A percentile compares a stretch with the other conserved stretches of the same genome.
Evolutionary conservation across 257 asterid species (phyloP).

Genomic region (Ophiorrhiza pumila): DNA sequence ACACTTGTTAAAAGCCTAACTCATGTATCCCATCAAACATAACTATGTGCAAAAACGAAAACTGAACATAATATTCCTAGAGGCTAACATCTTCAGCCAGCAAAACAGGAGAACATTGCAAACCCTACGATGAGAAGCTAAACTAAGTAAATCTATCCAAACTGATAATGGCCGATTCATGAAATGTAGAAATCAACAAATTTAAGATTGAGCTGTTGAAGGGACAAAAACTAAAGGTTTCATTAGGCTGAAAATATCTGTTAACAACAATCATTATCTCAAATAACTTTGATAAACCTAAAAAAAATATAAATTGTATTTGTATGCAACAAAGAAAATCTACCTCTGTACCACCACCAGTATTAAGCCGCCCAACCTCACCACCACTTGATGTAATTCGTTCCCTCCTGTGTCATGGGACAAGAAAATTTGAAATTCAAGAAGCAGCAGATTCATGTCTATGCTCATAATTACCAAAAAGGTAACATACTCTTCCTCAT

Average conservation of each 20-base stretch:
- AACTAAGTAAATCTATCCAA: background rate
- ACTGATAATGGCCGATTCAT: background rate
- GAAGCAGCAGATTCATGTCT: constrained; percentile 5
- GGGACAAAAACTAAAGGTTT: background rate
- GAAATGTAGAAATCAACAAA: background rate
- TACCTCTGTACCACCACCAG: constrained; percentile 99
- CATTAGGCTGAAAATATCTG: background rate
- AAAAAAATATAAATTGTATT: background rate
- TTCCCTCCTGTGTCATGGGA: constrained; percentile 64
- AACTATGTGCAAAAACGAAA: background rate
- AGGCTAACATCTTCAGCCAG: background rate
- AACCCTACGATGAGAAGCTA: background rate
- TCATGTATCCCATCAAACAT: background rate
- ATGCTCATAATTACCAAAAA: constrained; percentile 9
- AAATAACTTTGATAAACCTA: background rate
- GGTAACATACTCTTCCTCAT: constrained; percentile 86
- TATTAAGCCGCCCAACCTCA: constrained; percentile 94
- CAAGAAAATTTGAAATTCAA: constrained; percentile 21
- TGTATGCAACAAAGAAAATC: constrained; percentile 5
- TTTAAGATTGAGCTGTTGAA: background rate
- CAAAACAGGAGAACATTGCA: background rate
- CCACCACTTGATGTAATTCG: constrained; percentile 92
- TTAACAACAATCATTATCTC: background rate
- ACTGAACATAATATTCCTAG: background rate
- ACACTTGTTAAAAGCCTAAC: background rate